Conservation (phyloP, 192 early-diverging fungal species). For the Podila verticillata region DNA sequence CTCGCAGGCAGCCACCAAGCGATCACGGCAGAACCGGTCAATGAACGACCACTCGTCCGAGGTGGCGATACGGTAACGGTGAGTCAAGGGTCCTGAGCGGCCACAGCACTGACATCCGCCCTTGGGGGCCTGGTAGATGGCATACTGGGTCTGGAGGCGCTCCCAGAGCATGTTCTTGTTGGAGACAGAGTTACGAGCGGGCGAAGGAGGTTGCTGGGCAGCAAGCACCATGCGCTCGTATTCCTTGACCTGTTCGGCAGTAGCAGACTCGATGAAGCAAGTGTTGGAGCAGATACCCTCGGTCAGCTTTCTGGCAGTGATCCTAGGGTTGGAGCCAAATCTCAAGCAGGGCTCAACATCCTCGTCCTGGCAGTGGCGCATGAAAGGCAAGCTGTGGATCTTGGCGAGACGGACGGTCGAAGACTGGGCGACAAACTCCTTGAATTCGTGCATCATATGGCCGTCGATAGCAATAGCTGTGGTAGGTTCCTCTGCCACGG, state of each 20-base stretch:
- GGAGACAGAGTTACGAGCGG: constrained; percentile 60
- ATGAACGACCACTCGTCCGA: constrained; percentile 82
- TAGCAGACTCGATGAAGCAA: constrained; percentile 88
- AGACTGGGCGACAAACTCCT: constrained; percentile 80
- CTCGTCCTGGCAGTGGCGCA: constrained; percentile 89
- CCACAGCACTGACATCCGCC: constrained; percentile 67
- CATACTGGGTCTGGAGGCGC: constrained; percentile 52
- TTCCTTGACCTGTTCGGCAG: constrained; percentile 59
- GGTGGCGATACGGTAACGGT: constrained; percentile 77
- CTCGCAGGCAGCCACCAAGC: constrained; percentile 91
- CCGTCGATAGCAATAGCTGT: constrained; percentile 73
- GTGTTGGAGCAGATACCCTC: constrained; percentile 91
- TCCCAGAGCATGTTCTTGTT: constrained; percentile 66
- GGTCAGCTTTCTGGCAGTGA: constrained; percentile 88
- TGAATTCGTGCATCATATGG: constrained; percentile 82
- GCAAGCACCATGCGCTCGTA: constrained; percentile 49
- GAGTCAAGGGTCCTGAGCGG: constrained; percentile 57
- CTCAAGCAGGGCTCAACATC: constrained; percentile 94
- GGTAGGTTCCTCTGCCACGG: constrained; percentile 30
- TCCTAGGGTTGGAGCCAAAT: constrained; percentile 90
- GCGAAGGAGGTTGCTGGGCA: constrained; percentile 54
- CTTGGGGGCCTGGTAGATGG: constrained; percentile 48
- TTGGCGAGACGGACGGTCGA: constrained; percentile 75
- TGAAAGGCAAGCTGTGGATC: constrained; percentile 82
- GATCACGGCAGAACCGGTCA: constrained; percentile 90